Evolutionary conservation across 805 yeast species (phyloP).

Genomic region (Wickerhamomyces ciferrii): DNA sequence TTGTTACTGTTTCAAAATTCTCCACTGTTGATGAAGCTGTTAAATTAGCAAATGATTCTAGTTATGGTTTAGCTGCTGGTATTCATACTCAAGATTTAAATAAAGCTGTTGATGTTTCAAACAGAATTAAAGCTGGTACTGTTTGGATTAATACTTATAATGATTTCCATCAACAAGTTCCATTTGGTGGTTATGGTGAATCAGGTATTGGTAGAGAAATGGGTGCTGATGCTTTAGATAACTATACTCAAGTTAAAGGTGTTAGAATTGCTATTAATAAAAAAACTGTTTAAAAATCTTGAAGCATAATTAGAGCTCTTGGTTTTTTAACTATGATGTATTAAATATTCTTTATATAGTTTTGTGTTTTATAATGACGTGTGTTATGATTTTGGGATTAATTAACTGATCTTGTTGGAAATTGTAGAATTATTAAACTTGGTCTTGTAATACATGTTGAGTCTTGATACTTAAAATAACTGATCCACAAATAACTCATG

Average conservation of each 20-base stretch:
- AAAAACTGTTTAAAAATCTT: background rate
- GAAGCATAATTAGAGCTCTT: no score
- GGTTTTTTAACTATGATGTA: no score
- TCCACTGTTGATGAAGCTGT: slow-evolving; percentile 67
- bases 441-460: no score
- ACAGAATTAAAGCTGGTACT: slow-evolving; percentile 67
- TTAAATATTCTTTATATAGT: no score
- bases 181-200: slow-evolving; percentile 86
- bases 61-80: slow-evolving; percentile 83
- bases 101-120: slow-evolving; percentile 60
- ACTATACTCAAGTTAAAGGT: slow-evolving; percentile 76
- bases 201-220: slow-evolving; percentile 89
- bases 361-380: background rate
- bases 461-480: no score
- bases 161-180: slow-evolving; percentile 77
- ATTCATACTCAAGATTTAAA: slow-evolving; percentile 65
- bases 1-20: slow-evolving; percentile 69
- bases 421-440: no score
- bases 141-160: slow-evolving; percentile 81
- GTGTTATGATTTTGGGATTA: background rate
- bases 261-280: slow-evolving; percentile 42
- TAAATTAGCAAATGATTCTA: slow-evolving; percentile 64
- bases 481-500: no score
- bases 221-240: slow-evolving; percentile 77
- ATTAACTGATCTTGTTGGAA: no score